Conservation (phyloP, 768 basidiomycete species). For the Thelephora ganbajun region DNA sequence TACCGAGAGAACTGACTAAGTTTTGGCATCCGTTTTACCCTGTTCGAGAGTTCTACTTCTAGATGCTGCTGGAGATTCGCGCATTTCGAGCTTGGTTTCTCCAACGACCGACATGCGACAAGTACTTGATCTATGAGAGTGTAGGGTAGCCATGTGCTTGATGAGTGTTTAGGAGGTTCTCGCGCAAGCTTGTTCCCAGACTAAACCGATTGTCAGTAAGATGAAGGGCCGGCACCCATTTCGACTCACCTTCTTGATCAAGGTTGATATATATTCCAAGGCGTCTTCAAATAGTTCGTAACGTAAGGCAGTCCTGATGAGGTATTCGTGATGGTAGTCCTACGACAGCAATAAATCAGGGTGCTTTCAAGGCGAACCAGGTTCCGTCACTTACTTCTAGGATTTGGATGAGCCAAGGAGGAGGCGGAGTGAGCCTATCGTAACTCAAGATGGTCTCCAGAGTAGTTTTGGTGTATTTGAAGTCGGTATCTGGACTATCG, state of each 20-base stretch:
- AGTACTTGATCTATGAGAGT: slow-evolving; percentile 75
- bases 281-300: slow-evolving; percentile 73
- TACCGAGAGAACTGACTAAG: slow-evolving; percentile 25
- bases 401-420: slow-evolving; percentile 71
- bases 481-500: slow-evolving; percentile 58
- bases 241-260: slow-evolving; percentile 52
- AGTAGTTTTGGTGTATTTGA: slow-evolving; percentile 60
- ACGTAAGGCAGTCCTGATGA: slow-evolving; percentile 65
- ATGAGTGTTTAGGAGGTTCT: slow-evolving; percentile 38
- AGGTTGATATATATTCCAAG: slow-evolving; percentile 52
- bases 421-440: slow-evolving; percentile 47
- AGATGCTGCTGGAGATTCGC: slow-evolving; percentile 32
- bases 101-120: slow-evolving; percentile 40
- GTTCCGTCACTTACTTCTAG: slow-evolving; percentile 39
- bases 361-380: neutral
- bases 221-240: slow-evolving; percentile 4
- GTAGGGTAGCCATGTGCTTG: slow-evolving; percentile 70
- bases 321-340: slow-evolving; percentile 70
- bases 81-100: slow-evolving; percentile 30
- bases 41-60: slow-evolving; percentile 44
- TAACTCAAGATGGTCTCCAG: slow-evolving; percentile 64
- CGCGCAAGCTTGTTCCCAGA: slow-evolving; percentile 38
- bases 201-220: slow-evolving; percentile 18
- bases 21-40: slow-evolving; percentile 58
- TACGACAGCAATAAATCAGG: slow-evolving; percentile 12